phyloP scores from a whole-genome alignment of 129 eudicot genomes.

The Chrysanthemum makinoi region DNA sequence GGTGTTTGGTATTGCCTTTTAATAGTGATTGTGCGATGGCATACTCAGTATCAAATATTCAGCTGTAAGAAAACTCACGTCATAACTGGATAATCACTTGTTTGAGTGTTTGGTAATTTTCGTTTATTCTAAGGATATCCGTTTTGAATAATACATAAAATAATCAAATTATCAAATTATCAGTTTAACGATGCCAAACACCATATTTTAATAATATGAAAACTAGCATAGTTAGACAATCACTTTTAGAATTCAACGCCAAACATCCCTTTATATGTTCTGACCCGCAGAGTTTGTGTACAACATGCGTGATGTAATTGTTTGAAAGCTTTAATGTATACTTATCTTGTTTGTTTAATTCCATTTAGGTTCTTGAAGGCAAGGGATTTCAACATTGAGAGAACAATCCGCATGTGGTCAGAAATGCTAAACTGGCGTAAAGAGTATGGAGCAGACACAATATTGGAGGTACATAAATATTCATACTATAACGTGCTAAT shows the following conservation, averaged over 20 bases:
- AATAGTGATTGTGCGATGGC: neutral
- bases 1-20: neutral
- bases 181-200: no score
- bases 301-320: no score
- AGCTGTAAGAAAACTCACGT: no score
- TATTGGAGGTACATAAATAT: slow-evolving; percentile 60
- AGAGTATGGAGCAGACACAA: slow-evolving; percentile 85
- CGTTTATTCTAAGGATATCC: no score
- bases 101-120: no score
- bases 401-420: slow-evolving; percentile 87
- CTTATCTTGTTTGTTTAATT: slow-evolving; percentile 3
- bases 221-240: no score
- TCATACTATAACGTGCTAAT: neutral
- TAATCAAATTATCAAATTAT: no score
- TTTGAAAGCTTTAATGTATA: neutral
- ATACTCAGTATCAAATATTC: neutral
- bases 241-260: neutral
- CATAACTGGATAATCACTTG: no score
- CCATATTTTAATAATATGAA: no score
- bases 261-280: no score
- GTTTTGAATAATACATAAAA: no score
- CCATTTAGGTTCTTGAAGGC: slow-evolving; percentile 78
- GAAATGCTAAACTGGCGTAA: slow-evolving; percentile 96
- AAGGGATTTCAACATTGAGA: slow-evolving; percentile 72
- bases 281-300: no score